Percentiles rank a stretch among this genome's conserved stretches.
phyloP scores from a whole-genome alignment of 2,329 filamentous ascomycete genomes.

The Penicillium sp. region DNA sequence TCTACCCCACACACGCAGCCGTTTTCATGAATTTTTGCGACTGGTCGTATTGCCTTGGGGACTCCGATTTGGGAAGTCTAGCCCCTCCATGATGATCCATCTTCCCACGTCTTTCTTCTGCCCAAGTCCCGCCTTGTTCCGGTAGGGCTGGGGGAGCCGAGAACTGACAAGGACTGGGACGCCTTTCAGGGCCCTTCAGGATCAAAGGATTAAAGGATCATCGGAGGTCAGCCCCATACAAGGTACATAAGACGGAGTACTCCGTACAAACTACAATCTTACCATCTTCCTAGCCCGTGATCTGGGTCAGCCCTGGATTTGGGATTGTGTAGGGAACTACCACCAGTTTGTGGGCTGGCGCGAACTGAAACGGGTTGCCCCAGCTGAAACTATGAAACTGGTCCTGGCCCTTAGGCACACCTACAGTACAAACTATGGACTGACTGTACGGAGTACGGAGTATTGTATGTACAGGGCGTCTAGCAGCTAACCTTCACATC shows the following conservation, averaged over 20 bases:
- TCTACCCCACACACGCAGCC: neutral
- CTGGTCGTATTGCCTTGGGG: slow-evolving; percentile 2
- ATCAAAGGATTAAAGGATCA: too few species aligned
- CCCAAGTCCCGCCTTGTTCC: too few species aligned
- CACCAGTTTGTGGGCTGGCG: slow-evolving; percentile 12
- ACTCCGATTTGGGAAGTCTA: neutral
- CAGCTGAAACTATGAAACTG: slow-evolving; percentile 12
- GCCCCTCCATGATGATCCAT: neutral
- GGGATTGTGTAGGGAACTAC: neutral
- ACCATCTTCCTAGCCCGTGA: neutral
- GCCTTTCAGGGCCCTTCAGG: too few species aligned
- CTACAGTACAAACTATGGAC: too few species aligned
- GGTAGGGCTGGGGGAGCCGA: too few species aligned
- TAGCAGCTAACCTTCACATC: neutral
- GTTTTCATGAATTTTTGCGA: slow-evolving; percentile 3
- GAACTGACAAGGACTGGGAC: too few species aligned
- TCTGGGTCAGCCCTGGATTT: neutral
- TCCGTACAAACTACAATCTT: neutral
- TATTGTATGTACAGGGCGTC: neutral
- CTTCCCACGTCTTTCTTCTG: neutral
- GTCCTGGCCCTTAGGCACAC: too few species aligned
- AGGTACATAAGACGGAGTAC: neutral
- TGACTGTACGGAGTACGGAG: too few species aligned
- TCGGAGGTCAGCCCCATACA: too few species aligned
- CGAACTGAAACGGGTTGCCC: slow-evolving; percentile 17